Evolutionary conservation across 2,329 filamentous ascomycete species (phyloP).

Genomic region (Alternaria gansuensis): DNA sequence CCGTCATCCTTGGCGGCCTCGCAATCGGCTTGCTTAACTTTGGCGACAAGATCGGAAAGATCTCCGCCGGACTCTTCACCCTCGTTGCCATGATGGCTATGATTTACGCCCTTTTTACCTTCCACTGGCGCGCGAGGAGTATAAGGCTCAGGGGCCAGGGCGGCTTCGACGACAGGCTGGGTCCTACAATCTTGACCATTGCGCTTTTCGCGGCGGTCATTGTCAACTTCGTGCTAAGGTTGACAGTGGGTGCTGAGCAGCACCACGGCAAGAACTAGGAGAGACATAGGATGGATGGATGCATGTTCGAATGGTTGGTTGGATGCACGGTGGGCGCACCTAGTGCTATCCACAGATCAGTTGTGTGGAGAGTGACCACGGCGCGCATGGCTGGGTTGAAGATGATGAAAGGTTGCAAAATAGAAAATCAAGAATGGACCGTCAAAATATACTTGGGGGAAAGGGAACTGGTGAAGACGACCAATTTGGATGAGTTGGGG

Average conservation of each 20-base stretch:
- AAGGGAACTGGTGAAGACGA: background rate
- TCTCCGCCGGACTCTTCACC: constrained; percentile 93
- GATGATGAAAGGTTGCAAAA: background rate
- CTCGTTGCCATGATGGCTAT: constrained; percentile 93
- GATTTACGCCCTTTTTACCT: constrained; percentile 92
- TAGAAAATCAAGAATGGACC: too few species aligned
- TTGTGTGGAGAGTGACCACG: background rate
- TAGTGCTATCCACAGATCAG: background rate
- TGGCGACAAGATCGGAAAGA: constrained; percentile 91
- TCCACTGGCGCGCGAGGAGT: constrained; percentile 95
- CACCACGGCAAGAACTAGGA: constrained; percentile 19
- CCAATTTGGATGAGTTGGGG: background rate
- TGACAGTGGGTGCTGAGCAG: constrained; percentile 38
- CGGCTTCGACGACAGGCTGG: constrained; percentile 95
- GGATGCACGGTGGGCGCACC: background rate
- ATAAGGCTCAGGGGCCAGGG: constrained; percentile 91
- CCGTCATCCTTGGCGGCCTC: constrained; percentile 94
- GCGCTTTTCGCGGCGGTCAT: constrained; percentile 88
- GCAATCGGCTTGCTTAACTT: constrained; percentile 98
- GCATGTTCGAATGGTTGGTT: too few species aligned
- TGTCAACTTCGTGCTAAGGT: constrained; percentile 85
- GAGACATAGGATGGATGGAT: background rate
- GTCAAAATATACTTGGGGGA: background rate
- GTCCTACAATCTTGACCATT: constrained; percentile 88
- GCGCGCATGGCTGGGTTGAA: background rate